phyloP scores from a whole-genome alignment of 495 filamentous ascomycete genomes.

The Neurospora sp. region DNA sequence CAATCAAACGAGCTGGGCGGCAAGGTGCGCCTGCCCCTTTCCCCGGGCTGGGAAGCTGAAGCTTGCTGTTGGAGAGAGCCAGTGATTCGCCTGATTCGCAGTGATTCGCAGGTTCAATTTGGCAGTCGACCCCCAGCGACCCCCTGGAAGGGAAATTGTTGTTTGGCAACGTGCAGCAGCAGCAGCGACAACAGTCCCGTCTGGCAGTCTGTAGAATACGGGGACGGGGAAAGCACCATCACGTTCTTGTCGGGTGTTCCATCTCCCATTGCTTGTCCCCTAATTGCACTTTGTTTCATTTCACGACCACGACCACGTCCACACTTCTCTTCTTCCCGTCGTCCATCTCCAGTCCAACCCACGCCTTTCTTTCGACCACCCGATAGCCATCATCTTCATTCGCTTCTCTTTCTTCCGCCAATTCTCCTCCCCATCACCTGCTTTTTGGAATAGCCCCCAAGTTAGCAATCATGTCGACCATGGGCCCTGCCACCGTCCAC shows the following conservation, averaged over 20 bases:
- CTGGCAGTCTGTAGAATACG: constrained; percentile 13
- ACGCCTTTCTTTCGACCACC: constrained; percentile 1
- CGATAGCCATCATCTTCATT: constrained; percentile 9
- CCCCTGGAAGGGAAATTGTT: constrained; percentile 41
- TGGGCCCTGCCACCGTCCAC: constrained; percentile 50
- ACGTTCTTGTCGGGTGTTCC: constrained; percentile 1
- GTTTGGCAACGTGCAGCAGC: constrained; percentile 20
- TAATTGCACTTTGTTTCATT: not conserved
- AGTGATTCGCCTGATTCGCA: not conserved
- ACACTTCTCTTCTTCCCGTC: constrained; percentile 4
- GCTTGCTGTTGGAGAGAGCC: not conserved
- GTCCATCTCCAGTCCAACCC: constrained; percentile 16
- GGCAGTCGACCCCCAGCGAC: constrained; percentile 11
- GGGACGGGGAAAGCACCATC: constrained; percentile 22
- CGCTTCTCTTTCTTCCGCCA: constrained; percentile 4
- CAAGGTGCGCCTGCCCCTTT: constrained; percentile 32
- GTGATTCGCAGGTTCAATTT: constrained; percentile 1
- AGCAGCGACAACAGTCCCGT: not conserved
- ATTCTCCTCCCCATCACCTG: constrained; percentile 7
- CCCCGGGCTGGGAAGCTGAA: constrained; percentile 17
- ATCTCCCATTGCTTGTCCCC: not conserved
- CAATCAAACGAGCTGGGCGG: constrained; percentile 26
- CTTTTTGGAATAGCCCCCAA: constrained; percentile 33
- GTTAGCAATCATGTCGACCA: constrained; percentile 36
- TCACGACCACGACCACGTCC: not conserved